Conservation (phyloP, 2,329 filamentous ascomycete genomes). For the Aspergillus sp. region DNA sequence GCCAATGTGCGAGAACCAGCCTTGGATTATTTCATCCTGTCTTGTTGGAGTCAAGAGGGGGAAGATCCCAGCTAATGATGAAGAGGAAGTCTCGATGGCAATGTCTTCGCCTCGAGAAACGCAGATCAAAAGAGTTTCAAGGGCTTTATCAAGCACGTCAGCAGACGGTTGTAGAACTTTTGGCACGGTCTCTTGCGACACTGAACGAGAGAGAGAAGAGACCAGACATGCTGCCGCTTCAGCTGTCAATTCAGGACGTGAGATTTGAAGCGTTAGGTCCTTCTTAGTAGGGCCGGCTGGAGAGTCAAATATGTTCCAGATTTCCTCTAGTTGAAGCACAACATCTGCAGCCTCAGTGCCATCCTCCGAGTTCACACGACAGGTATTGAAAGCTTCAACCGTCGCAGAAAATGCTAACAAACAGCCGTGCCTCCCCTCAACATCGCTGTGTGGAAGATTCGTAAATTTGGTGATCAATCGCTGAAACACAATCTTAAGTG, state of each 20-base stretch:
- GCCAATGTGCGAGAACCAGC: slow-evolving; percentile 41
- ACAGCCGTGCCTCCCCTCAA: slow-evolving; percentile 46
- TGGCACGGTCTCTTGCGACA: slow-evolving; percentile 8
- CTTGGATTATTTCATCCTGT: slow-evolving; percentile 35
- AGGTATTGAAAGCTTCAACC: slow-evolving; percentile 32
- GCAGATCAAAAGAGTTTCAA: slow-evolving; percentile 39
- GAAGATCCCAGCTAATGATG: slow-evolving; percentile 42
- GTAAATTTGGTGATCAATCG: slow-evolving; percentile 34
- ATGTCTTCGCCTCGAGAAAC: slow-evolving; percentile 41
- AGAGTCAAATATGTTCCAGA: slow-evolving; percentile 42
- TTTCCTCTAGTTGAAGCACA: slow-evolving; percentile 24
- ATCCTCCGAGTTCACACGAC: slow-evolving; percentile 17
- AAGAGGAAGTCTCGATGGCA: slow-evolving; percentile 41
- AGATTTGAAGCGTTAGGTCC: slow-evolving; percentile 39
- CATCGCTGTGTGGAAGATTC: slow-evolving; percentile 39
- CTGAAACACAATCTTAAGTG: slow-evolving; percentile 31
- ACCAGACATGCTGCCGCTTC: slow-evolving; percentile 43
- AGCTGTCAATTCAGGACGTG: slow-evolving; percentile 43
- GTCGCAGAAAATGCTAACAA: slow-evolving; percentile 41
- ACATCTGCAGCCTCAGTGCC: slow-evolving; percentile 26
- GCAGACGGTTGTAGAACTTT: slow-evolving; percentile 18
- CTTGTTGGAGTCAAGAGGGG: slow-evolving; percentile 32
- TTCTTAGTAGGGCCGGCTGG: slow-evolving; percentile 34
- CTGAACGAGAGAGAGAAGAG: slow-evolving; percentile 36
- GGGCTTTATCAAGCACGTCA: slow-evolving; percentile 27